phyloP scores from a whole-genome alignment of 768 basidiomycete genomes.

The Pleurotus giganteus region DNA sequence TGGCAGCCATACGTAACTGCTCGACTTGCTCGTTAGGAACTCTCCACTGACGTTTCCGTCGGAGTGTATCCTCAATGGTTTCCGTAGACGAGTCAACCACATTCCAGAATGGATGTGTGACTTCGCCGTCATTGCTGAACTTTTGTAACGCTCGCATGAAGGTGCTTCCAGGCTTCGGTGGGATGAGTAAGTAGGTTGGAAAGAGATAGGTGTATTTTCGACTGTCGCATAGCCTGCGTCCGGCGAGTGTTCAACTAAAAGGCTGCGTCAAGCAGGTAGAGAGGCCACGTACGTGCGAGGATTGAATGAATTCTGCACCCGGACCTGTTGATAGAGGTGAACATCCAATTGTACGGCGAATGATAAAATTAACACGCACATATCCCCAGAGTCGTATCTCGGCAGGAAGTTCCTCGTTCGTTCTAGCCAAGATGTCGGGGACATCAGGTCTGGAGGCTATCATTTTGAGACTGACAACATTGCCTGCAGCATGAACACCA shows the following conservation, averaged over 20 bases:
- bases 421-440: slow-evolving; percentile 61
- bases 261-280: slow-evolving; percentile 5
- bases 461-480: slow-evolving; percentile 89
- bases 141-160: slow-evolving; percentile 46
- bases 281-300: slow-evolving; percentile 56
- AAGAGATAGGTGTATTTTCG: slow-evolving; percentile 98
- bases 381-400: slow-evolving; percentile 93
- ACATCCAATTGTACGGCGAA: neutral
- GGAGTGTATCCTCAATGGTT: slow-evolving; percentile 55
- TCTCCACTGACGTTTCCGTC: slow-evolving; percentile 74
- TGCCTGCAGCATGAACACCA: slow-evolving; percentile 96
- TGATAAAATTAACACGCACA: slow-evolving; percentile 44
- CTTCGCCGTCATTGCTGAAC: slow-evolving; percentile 21
- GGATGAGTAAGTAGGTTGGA: slow-evolving; percentile 88
- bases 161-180: slow-evolving; percentile 76
- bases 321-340: slow-evolving; percentile 36
- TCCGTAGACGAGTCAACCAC: slow-evolving; percentile 30
- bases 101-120: slow-evolving; percentile 64
- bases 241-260: slow-evolving; percentile 11
- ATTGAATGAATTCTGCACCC: slow-evolving; percentile 81
- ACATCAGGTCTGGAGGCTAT: slow-evolving; percentile 75
- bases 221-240: slow-evolving; percentile 80
- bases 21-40: slow-evolving; percentile 51
- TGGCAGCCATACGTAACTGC: slow-evolving; percentile 51
- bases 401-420: slow-evolving; percentile 88